Base-by-base conservation (phyloP, 2,329 filamentous ascomycete species). In the Penicillium concentricum region DNA sequence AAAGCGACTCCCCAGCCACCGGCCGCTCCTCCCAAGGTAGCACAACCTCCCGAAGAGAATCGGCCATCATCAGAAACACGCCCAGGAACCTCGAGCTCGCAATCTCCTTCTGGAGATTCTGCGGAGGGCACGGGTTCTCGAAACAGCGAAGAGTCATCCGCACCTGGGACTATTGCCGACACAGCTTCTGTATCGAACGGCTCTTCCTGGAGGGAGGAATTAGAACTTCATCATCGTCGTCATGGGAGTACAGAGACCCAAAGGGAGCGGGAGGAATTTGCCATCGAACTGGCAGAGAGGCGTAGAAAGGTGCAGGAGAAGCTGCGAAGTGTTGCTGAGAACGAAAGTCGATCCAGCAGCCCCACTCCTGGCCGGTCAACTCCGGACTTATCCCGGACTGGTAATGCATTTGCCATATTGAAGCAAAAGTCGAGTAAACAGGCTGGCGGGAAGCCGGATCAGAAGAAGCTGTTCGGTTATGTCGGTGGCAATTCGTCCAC, bases 181-280 rank as follows among this genome's bases (percentile, higher is more conserved):
- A 26, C 18, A 37, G 18, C 44, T 46, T 43, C 55, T 15, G 38
- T 39, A 22, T 44, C 59, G 24, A 65, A 68, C 32, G 58, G 59
- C 2, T 53, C 69, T 5, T 63, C 75, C 7, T 83, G 80, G 81
- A 78, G 82, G 59, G 74, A 79, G 7, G 81, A 84, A 53, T 61
- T 81, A 13, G 61, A 69, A 30, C 56, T 64, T n/a, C 70, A 70
- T 26, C 78, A 80, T 55, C 69, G 74, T 26, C 74, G 78, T 28
- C 72, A 71, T 18, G 75, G 70, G 15, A 81, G 79, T 59, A 77
- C 76, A 2, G 79, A 81, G 58, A 81, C 79, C 3, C 74, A 80
- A 61, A 72, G 71, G 51, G 79, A 81, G 58, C 75, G 77, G 18
- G 76, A 79, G 56, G 78, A 77, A 28, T 79, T 81, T 54, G 78